A percentile compares a stretch with the other conserved stretches of the same genome.
Conservation (phyloP, 257 asterid species). For the Solanum chmielewskii region DNA sequence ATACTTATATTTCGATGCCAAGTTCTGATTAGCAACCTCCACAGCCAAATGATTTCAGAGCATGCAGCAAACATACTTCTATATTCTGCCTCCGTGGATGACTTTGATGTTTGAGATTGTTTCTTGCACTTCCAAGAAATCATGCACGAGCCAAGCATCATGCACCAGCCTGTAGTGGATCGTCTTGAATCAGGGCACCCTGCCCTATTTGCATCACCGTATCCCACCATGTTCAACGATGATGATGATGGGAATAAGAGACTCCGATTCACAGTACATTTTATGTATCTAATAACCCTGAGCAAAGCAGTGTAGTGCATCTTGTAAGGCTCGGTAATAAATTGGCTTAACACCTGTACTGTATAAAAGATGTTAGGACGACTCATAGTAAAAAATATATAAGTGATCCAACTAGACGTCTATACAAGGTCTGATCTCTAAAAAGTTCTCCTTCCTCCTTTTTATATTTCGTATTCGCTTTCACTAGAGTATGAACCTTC, state of each 20-base stretch:
- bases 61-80: not conserved
- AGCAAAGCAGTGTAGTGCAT: not conserved
- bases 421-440: not conserved
- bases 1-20: not conserved
- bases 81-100: not conserved
- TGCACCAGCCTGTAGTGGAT: not conserved
- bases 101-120: not conserved
- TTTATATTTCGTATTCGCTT: too few relatives aligned
- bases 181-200: not conserved
- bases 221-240: not conserved
- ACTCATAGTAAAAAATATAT: not conserved
- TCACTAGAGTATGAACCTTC: not conserved
- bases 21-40: not conserved
- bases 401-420: not conserved
- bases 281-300: not conserved
- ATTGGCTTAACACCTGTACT: not conserved
- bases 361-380: not conserved
- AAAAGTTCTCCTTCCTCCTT: too few relatives aligned
- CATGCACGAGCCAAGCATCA: not conserved
- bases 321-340: not conserved
- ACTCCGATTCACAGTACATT: not conserved
- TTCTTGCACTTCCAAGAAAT: not conserved
- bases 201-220: not conserved
- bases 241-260: not conserved
- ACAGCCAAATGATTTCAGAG: not conserved